These are phyloP conservation scores for Ilyonectria mors-panacis DNA, from an alignment of 2,329 filamentous ascomycete species.

Conservation along the genomic window DNA sequence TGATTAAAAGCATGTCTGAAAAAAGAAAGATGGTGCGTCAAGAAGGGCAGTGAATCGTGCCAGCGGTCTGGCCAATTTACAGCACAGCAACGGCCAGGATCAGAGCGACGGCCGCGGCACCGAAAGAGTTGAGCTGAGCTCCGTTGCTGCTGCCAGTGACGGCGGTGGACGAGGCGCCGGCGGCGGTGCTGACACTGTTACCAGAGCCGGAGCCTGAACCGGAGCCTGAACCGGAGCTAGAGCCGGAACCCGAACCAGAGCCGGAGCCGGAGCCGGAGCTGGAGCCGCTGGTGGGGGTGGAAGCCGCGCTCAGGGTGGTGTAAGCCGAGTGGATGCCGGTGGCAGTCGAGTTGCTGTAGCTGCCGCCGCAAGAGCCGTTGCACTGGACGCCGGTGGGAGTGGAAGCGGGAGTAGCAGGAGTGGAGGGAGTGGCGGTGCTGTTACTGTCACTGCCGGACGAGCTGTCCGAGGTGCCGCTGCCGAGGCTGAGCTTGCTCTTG, in stretches of 20 bases:
- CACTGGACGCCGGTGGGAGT: slow-evolving; percentile 16
- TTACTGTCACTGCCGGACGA: slow-evolving; percentile 11
- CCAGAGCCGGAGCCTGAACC: background rate
- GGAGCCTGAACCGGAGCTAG: slow-evolving; percentile 42
- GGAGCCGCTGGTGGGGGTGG: slow-evolving; percentile 12
- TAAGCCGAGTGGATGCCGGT: slow-evolving; percentile 16
- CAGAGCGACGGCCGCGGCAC: slow-evolving; percentile 50
- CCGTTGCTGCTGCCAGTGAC: slow-evolving; percentile 35
- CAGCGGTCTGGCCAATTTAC: slow-evolving; percentile 35
- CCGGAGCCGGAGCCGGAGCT: slow-evolving; percentile 36
- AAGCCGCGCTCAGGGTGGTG: background rate
- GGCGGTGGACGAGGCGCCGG: slow-evolving; percentile 15
- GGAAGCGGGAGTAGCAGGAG: slow-evolving; percentile 30
- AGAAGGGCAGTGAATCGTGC: slow-evolving; percentile 10
- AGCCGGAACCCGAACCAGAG: slow-evolving; percentile 41
- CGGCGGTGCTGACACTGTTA: slow-evolving; percentile 25
- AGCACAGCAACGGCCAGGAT: slow-evolving; percentile 50
- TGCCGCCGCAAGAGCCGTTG: background rate
- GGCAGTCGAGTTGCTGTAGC: slow-evolving; percentile 17
- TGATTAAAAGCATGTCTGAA: slow-evolving; percentile 19
- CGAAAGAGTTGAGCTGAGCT: slow-evolving; percentile 50
- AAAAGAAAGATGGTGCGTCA: slow-evolving; percentile 21
- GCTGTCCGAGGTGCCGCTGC: slow-evolving; percentile 8
- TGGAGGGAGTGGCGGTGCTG: slow-evolving; percentile 12
- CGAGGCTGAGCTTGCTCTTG: slow-evolving; percentile 30